phyloP scores from a whole-genome alignment of 2,329 filamentous ascomycete species.

The Domatiomyces globalis region DNA sequence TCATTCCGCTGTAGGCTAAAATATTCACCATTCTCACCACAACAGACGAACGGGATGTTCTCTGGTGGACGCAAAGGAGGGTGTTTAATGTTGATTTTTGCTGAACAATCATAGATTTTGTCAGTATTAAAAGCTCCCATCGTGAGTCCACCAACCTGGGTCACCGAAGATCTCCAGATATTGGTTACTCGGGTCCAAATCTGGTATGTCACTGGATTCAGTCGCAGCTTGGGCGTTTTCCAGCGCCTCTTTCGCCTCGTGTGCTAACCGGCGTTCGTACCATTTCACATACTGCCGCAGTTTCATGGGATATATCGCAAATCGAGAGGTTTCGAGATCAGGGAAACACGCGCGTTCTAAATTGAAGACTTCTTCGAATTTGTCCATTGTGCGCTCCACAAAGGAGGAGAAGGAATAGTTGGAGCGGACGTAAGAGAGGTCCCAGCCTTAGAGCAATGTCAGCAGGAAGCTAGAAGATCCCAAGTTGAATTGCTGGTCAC shows the following conservation, averaged over 20 bases:
- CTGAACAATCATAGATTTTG: too few relatives aligned
- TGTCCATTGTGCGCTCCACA: not conserved
- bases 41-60: too few relatives aligned
- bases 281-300: not conserved
- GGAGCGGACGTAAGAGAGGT: not conserved
- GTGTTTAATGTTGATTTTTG: not conserved
- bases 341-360: not conserved
- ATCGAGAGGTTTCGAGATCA: not conserved
- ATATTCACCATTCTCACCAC: too few relatives aligned
- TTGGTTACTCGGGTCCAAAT: too few relatives aligned
- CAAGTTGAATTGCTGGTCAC: too few relatives aligned
- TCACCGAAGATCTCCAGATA: too few relatives aligned
- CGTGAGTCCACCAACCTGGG: too few relatives aligned
- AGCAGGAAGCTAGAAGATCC: not conserved
- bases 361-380: not conserved
- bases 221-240: not conserved
- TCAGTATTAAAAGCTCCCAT: too few relatives aligned
- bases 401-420: not conserved
- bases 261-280: not conserved
- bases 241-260: not conserved
- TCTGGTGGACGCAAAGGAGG: too few relatives aligned
- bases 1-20: too few relatives aligned
- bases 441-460: not conserved
- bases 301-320: not conserved
- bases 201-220: too few relatives aligned